Evolutionary conservation across 106 monocot genomes (phyloP).

Genomic region (Hemerocallis citrina): DNA sequence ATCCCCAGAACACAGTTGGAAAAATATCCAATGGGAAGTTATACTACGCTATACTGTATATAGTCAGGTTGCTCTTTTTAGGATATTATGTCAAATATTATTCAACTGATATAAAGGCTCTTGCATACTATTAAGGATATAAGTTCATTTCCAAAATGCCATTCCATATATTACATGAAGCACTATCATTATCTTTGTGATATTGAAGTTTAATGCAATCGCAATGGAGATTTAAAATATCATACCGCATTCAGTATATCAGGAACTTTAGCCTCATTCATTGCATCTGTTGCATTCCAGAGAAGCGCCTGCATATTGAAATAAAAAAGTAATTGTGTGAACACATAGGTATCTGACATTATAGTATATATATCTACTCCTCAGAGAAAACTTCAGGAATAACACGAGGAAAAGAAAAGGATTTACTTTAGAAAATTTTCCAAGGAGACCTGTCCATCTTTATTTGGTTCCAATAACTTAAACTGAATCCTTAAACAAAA

Average conservation of each 20-base stretch:
- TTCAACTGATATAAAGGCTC: too few species aligned
- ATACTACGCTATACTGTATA: too few species aligned
- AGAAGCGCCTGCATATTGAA: conserved; percentile 61
- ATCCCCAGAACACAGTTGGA: too few species aligned
- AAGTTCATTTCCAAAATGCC: too few species aligned
- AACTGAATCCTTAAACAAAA: conserved; percentile 75
- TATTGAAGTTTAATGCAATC: too few species aligned
- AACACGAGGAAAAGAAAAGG: neutral
- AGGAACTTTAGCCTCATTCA: conserved; percentile 82
- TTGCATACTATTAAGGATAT: too few species aligned
- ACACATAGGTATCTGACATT: neutral
- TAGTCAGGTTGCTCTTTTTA: too few species aligned
- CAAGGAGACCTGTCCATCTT: conserved; percentile 62
- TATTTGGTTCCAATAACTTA: conserved; percentile 62
- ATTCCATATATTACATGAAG: too few species aligned
- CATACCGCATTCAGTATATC: conserved; percentile 76
- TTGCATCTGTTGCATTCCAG: conserved; percentile 74
- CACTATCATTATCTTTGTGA: too few species aligned
- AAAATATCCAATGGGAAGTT: too few species aligned
- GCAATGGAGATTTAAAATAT: too few species aligned
- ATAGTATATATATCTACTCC: neutral
- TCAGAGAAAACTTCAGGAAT: neutral
- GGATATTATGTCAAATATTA: too few species aligned
- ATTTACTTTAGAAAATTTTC: conserved; percentile 86
- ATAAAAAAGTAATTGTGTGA: neutral